Evolutionary conservation across 441 rosid genomes (phyloP), one percentile per base, ranked within the genome.

Genomic region (Bocquillonia castaneifolia): DNA sequence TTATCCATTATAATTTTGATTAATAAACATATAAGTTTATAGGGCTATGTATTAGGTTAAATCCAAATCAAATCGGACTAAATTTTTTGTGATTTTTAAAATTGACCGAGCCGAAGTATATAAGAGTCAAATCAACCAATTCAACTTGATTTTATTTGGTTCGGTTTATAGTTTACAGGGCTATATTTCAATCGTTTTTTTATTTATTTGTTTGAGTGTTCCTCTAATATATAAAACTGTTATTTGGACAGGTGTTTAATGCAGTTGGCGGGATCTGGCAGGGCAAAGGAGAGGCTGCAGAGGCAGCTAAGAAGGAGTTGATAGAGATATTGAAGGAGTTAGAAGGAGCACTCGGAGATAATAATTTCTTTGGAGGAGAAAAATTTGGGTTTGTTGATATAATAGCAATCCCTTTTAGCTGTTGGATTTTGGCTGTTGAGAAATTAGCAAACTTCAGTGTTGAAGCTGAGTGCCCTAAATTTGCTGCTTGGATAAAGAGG

Each of bases 321-420:
- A 59, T 87, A 22, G 84, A 80, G 57, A 69, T 72, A 10, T 23
- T 83, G 76, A 79, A 82, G 79, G 76, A 65, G 51, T 37, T 85
- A 13, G 85, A 85, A 62, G 83, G 72, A 74, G 84, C 74, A 37
- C 75, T 87, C 5, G 81, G 81, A 34, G 83, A 83, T 54, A 79
- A 73, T 31, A 78, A 75, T 32, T 85, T 37, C 78, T 85, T 82
- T 25, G 79, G 70, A 1, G 88, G 84, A 14, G 74, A 78, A 7
- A 44, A 34, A 5, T 83, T 85, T 54, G 84, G 85, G 4, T 82
- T 64, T 34, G 74, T 82, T 34, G 88, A 86, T 67, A 59, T 81
- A 10, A 47, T 77, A 10, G 50, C 69, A 6, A 64, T 87, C 20
- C 82, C 82, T 2, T 2, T 79, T 6, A 69, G 81, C 14, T 32